These are phyloP conservation scores for Cornus controversa DNA, from an alignment of 148 eudicot genomes.

Conservation along the genomic window DNA sequence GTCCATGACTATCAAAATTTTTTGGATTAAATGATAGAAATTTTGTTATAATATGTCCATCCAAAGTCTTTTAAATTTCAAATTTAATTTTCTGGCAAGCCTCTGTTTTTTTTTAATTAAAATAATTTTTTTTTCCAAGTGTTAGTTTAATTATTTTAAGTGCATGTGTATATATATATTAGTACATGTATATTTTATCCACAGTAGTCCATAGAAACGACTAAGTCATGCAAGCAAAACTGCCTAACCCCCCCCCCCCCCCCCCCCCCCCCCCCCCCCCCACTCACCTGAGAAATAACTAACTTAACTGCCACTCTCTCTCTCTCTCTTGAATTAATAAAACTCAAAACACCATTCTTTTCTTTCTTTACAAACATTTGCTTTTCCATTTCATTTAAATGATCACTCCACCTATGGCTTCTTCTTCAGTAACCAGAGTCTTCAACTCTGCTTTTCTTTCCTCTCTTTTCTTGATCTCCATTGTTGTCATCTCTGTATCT, in stretches of 20 bases:
- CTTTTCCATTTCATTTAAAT: not conserved
- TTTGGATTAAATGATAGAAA: too few relatives aligned
- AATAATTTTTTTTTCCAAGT: too few relatives aligned
- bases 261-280: not conserved
- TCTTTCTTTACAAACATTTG: too few relatives aligned
- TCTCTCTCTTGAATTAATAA: conserved; percentile 13
- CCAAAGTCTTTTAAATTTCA: too few relatives aligned
- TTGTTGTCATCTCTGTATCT: conserved; percentile 23
- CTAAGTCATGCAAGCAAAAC: not conserved
- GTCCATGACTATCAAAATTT: too few relatives aligned
- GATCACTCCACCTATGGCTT: conserved; percentile 27
- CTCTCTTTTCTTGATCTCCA: conserved; percentile 18
- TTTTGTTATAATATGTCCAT: too few relatives aligned
- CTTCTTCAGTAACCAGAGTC: conserved; percentile 21
- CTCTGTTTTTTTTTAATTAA: too few relatives aligned
- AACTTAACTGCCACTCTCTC: conserved; percentile 13
- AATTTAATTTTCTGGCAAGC: too few relatives aligned
- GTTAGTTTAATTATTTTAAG: too few relatives aligned
- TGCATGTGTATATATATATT: too few relatives aligned
- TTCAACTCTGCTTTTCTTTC: conserved; percentile 15
- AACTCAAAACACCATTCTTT: not conserved
- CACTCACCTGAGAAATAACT: conserved; percentile 1
- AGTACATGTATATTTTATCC: too few relatives aligned
- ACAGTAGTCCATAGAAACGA: too few relatives aligned
- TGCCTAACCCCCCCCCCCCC: not conserved